Conservation (phyloP, 1,139 yeast species). For the Hyphopichia fennica region DNA sequence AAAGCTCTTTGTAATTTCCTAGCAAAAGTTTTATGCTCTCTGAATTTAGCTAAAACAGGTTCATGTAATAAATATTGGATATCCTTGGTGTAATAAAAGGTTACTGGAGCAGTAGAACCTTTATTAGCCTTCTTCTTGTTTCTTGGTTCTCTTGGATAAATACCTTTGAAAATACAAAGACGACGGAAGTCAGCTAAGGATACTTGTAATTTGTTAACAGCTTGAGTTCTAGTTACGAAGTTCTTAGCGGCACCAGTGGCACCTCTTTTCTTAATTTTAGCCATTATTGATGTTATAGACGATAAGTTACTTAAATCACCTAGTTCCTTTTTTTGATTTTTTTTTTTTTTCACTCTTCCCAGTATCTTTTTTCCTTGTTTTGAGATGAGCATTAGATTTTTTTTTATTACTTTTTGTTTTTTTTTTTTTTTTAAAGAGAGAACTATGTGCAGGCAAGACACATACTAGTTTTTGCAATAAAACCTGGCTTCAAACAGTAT, state of each 20-base stretch:
- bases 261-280: conserved; percentile 71
- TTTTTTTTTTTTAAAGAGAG: too few species aligned
- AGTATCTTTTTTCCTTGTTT: not conserved
- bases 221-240: conserved; percentile 93
- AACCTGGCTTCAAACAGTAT: too few species aligned
- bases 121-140: conserved; percentile 96
- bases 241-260: conserved; percentile 89
- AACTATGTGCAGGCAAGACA: too few species aligned
- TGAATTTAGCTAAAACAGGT: conserved; percentile 86
- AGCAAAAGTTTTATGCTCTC: conserved; percentile 94
- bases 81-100: conserved; percentile 92
- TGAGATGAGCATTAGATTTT: not conserved
- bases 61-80: conserved; percentile 94
- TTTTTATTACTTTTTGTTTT: not conserved
- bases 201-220: conserved; percentile 87
- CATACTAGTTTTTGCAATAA: too few species aligned
- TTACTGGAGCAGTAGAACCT: conserved; percentile 94
- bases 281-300: conserved; percentile 1
- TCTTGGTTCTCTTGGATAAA: conserved; percentile 94
- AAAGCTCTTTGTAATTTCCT: conserved; percentile 86
- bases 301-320: not conserved
- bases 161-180: conserved; percentile 95
- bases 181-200: conserved; percentile 98
- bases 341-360: not conserved
- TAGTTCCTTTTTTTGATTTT: not conserved